Conservation (phyloP, 2,329 filamentous ascomycete species). For the Aquanectria penicillioides region DNA sequence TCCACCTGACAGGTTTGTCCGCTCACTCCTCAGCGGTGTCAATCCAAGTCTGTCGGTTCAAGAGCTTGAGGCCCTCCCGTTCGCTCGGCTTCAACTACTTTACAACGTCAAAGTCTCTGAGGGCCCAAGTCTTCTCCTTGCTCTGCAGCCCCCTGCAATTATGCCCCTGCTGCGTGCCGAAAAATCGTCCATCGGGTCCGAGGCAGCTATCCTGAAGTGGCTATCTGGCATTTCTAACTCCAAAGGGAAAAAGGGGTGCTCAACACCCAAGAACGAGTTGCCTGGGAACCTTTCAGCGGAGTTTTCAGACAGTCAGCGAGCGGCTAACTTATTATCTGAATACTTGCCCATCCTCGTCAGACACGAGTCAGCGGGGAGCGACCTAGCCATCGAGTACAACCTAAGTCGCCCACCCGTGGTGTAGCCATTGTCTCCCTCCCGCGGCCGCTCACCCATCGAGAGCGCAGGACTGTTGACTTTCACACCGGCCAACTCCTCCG, state of each 20-base stretch:
- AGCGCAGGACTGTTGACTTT: slow-evolving; percentile 54
- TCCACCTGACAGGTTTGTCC: slow-evolving; percentile 37
- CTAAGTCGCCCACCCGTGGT: slow-evolving; percentile 52
- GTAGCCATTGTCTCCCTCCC: slow-evolving; percentile 50
- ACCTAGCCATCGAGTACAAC: slow-evolving; percentile 52
- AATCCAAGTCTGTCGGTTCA: slow-evolving; percentile 38
- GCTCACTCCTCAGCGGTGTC: slow-evolving; percentile 37
- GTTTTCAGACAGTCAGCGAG: neutral
- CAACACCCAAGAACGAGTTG: slow-evolving; percentile 8
- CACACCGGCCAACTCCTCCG: slow-evolving; percentile 59
- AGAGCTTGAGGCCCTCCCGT: slow-evolving; percentile 45
- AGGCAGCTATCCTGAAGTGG: slow-evolving; percentile 58
- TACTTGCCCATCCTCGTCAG: slow-evolving; percentile 54
- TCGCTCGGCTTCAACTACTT: slow-evolving; percentile 51
- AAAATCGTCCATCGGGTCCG: slow-evolving; percentile 54
- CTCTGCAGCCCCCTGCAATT: slow-evolving; percentile 54
- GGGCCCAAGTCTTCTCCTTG: slow-evolving; percentile 52
- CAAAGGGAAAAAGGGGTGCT: slow-evolving; percentile 24
- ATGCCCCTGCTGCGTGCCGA: slow-evolving; percentile 59
- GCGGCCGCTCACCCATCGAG: slow-evolving; percentile 44
- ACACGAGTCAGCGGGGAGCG: slow-evolving; percentile 45
- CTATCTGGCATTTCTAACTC: slow-evolving; percentile 42
- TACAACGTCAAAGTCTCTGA: slow-evolving; percentile 57
- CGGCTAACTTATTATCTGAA: slow-evolving; percentile 35
- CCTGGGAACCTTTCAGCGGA: slow-evolving; percentile 4